Percentiles rank a stretch among this genome's conserved stretches.
Evolutionary conservation across 805 yeast species (phyloP).

Genomic region (Ogataea kodamae): DNA sequence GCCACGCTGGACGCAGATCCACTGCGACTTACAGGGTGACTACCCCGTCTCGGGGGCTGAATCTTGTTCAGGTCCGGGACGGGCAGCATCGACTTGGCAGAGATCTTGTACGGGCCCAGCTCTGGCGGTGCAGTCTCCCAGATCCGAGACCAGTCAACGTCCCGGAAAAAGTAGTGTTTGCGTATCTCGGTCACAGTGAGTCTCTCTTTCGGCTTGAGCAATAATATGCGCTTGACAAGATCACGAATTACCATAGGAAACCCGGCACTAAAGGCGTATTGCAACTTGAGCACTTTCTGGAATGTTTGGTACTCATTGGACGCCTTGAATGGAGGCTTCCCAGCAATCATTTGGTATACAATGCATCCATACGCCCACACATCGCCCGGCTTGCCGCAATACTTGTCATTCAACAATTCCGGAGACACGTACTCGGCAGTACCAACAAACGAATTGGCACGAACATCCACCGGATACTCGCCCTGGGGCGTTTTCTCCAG

Average conservation of each 20-base stretch:
- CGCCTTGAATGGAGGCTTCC: constrained; percentile 78
- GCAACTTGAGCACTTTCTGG: constrained; percentile 76
- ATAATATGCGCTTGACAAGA: constrained; percentile 63
- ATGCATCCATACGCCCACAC: constrained; percentile 63
- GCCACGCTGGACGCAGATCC: constrained; percentile 11
- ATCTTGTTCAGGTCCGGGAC: constrained; percentile 48
- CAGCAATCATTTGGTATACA: constrained; percentile 59
- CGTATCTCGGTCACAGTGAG: constrained; percentile 54
- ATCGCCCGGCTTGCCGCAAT: constrained; percentile 58
- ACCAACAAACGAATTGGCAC: constrained; percentile 81
- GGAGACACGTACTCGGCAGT: constrained; percentile 86
- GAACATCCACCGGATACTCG: constrained; percentile 59
- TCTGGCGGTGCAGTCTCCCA: constrained; percentile 64
- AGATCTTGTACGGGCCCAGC: constrained; percentile 66
- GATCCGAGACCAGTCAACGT: constrained; percentile 52
- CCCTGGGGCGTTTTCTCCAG: constrained; percentile 53
- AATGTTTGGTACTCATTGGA: constrained; percentile 78
- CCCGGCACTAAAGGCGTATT: constrained; percentile 81
- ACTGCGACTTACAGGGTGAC: constrained; percentile 8
- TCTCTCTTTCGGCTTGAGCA: constrained; percentile 62
- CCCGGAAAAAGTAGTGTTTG: constrained; percentile 59
- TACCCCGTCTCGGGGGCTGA: constrained; percentile 16
- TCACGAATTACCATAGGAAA: constrained; percentile 73
- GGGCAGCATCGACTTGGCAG: constrained; percentile 76
- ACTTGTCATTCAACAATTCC: constrained; percentile 69